Evolutionary conservation across 306 rosid genomes (phyloP).

Genomic region (Mimosa bimucronata): DNA sequence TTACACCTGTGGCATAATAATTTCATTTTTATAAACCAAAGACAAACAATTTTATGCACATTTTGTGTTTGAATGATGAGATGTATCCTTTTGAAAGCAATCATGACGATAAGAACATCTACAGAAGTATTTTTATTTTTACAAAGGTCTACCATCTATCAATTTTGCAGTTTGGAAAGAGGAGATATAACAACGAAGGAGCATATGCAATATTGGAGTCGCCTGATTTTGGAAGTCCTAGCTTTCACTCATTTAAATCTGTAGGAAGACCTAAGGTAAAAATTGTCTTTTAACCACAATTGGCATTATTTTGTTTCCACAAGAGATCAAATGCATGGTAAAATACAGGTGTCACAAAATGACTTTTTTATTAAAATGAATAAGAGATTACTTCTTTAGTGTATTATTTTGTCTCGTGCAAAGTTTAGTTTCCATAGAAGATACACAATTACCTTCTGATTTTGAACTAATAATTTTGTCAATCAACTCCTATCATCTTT

Average conservation of each 20-base stretch:
- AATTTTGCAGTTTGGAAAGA: slow-evolving; percentile 65
- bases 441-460: slow-evolving; percentile 23
- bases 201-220: slow-evolving; percentile 78
- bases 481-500: slow-evolving; percentile 2
- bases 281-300: slow-evolving; percentile 17
- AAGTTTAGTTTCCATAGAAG: slow-evolving; percentile 32
- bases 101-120: slow-evolving; percentile 26
- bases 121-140: slow-evolving; percentile 33
- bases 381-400: neutral
- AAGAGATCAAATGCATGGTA: slow-evolving; percentile 20
- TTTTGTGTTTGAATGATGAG: slow-evolving; percentile 19
- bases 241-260: slow-evolving; percentile 74
- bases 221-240: slow-evolving; percentile 73
- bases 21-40: slow-evolving; percentile 8
- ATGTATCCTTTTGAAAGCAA: slow-evolving; percentile 22
- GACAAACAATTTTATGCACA: slow-evolving; percentile 20
- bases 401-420: slow-evolving; percentile 3
- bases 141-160: slow-evolving; percentile 35
- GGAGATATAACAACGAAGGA: slow-evolving; percentile 71
- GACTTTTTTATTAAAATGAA: slow-evolving; percentile 17
- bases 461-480: slow-evolving; percentile 4
- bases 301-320: slow-evolving; percentile 9
- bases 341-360: slow-evolving; percentile 1
- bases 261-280: slow-evolving; percentile 71
- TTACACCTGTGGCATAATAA: neutral